These are phyloP conservation scores for Fusarium abutilonis DNA, from an alignment of 2,329 filamentous ascomycete genomes.

Conservation along the genomic window DNA sequence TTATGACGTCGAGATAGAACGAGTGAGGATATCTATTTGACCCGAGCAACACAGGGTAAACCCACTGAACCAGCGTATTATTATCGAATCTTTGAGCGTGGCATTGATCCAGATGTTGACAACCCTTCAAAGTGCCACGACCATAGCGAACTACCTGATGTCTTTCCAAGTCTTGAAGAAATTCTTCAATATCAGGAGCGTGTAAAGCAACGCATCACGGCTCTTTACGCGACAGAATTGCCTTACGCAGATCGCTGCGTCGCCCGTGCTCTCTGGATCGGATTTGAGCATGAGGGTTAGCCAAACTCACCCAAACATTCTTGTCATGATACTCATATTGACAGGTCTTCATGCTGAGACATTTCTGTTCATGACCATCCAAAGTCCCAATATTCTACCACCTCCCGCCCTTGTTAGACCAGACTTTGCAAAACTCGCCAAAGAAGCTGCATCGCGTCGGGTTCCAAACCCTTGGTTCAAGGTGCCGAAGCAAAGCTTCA, in stretches of 20 bases:
- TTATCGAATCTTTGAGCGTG: slow-evolving; percentile 17
- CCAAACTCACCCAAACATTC: too few species aligned
- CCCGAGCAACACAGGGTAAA: slow-evolving; percentile 1
- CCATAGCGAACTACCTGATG: slow-evolving; percentile 28
- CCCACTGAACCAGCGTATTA: slow-evolving; percentile 16
- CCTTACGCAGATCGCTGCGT: slow-evolving; percentile 7
- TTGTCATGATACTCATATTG: too few species aligned
- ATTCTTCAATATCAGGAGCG: slow-evolving; percentile 25
- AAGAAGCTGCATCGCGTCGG: slow-evolving; percentile 9
- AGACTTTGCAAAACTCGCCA: slow-evolving; percentile 21
- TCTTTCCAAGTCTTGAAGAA: slow-evolving; percentile 7
- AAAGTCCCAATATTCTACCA: slow-evolving; percentile 1
- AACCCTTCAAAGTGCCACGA: slow-evolving; percentile 29
- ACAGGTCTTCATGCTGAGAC: slow-evolving; percentile 28
- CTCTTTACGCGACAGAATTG: slow-evolving; percentile 1
- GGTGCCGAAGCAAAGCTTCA: slow-evolving; percentile 1
- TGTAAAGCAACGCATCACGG: slow-evolving; percentile 14
- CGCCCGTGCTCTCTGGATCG: slow-evolving; percentile 30
- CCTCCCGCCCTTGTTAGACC: slow-evolving; percentile 4
- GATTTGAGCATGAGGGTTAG: slow-evolving; percentile 30
- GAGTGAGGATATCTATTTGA: slow-evolving; percentile 24
- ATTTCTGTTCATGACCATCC: slow-evolving; percentile 32
- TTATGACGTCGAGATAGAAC: not conserved
- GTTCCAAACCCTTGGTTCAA: slow-evolving; percentile 10
- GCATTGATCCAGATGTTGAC: slow-evolving; percentile 20